Conservation (phyloP, 805 yeast species). For the Pichia cabralensis region DNA sequence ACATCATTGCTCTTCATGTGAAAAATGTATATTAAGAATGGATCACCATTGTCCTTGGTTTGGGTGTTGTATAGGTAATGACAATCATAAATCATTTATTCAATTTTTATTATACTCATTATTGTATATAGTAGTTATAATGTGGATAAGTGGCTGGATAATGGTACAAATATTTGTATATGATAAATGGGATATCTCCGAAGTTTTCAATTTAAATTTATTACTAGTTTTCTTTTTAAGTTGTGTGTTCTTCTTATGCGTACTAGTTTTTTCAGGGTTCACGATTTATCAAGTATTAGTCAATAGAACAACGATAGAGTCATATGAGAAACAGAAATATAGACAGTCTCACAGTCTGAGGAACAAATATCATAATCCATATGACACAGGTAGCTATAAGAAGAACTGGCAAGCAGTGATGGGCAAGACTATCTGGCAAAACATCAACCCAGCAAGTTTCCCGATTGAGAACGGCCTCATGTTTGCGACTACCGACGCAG, state of each 20-base stretch:
- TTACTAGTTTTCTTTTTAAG: conserved; percentile 51
- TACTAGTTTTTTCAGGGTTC: conserved; percentile 46
- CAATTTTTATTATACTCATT: conserved; percentile 57
- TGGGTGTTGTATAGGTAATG: conserved; percentile 75
- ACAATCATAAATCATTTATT: conserved; percentile 69
- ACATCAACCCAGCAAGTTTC: too few species aligned
- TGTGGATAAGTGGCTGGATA: conserved; percentile 33
- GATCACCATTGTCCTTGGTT: conserved; percentile 85
- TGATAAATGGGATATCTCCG: conserved; percentile 13
- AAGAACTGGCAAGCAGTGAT: conserved; percentile 42
- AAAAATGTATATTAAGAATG: conserved; percentile 39
- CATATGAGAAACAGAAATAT: conserved; percentile 45
- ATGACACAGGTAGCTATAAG: conserved; percentile 58
- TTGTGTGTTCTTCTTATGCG: conserved; percentile 43
- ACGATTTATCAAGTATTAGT: conserved; percentile 46
- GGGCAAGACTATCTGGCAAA: too few species aligned
- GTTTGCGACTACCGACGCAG: too few species aligned
- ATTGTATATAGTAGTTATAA: conserved; percentile 35
- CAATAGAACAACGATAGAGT: conserved; percentile 78
- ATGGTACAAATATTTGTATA: neutral
- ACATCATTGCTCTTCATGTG: conserved; percentile 46
- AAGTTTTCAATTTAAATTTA: conserved; percentile 45
- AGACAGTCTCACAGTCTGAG: conserved; percentile 32
- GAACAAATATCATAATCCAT: conserved; percentile 51
- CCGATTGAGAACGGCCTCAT: too few species aligned